Evolutionary conservation across 805 yeast species (phyloP).

Genomic region (Kazachstania bromeliacearum): DNA sequence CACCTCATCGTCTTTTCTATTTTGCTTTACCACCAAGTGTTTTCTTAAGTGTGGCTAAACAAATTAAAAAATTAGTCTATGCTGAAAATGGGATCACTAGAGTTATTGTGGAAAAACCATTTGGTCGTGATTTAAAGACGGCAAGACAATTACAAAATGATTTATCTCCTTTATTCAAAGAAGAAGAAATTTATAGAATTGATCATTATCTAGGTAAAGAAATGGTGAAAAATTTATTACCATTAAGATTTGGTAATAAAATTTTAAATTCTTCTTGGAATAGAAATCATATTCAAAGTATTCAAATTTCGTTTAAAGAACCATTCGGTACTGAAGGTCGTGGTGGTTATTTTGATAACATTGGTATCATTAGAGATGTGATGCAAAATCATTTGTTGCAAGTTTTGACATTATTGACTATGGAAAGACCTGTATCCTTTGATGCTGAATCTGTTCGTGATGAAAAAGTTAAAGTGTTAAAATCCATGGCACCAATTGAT

Average conservation of each 20-base stretch:
- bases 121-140: constrained; percentile 81
- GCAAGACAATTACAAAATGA: constrained; percentile 67
- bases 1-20: constrained; percentile 77
- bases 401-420: constrained; percentile 79
- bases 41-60: constrained; percentile 66
- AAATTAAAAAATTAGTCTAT: constrained; percentile 60
- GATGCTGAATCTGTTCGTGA: constrained; percentile 91
- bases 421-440: constrained; percentile 92
- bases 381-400: constrained; percentile 96
- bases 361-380: constrained; percentile 94
- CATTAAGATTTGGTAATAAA: constrained; percentile 83
- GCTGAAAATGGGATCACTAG: constrained; percentile 63
- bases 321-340: constrained; percentile 97
- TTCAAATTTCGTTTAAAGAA: constrained; percentile 91
- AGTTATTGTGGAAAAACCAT: constrained; percentile 91
- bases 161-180: constrained; percentile 81
- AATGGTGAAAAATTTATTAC: constrained; percentile 88
- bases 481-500: constrained; percentile 65
- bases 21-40: constrained; percentile 93
- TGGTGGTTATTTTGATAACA: constrained; percentile 92
- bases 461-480: constrained; percentile 87
- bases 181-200: constrained; percentile 87
- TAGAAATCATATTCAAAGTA: constrained; percentile 60
- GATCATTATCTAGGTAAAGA: constrained; percentile 97
- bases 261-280: constrained; percentile 83